phyloP scores from a whole-genome alignment of 2,329 filamentous ascomycete genomes.

The Exophiala alcalophila region DNA sequence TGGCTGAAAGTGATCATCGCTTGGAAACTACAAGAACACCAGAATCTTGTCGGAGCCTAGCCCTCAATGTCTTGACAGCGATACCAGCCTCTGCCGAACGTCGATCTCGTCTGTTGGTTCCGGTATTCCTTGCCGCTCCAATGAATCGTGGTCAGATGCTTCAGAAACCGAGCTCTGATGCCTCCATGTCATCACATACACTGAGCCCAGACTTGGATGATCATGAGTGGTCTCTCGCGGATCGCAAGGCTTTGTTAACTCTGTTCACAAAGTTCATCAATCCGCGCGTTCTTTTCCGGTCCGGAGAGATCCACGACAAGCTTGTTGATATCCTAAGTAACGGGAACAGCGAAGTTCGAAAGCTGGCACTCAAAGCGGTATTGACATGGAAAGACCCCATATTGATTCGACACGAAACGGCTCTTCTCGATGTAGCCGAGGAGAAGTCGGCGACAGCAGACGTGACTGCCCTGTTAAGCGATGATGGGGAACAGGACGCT shows the following conservation, averaged over 20 bases:
- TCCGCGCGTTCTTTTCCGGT: conserved; percentile 75
- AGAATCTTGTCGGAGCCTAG: conserved; percentile 65
- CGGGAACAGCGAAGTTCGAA: conserved; percentile 87
- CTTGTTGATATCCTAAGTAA: conserved; percentile 76
- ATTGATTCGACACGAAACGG: conserved; percentile 76
- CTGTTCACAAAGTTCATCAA: conserved; percentile 85
- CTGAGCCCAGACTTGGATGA: conserved; percentile 30
- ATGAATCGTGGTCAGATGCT: conserved; percentile 20
- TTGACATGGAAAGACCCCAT: conserved; percentile 82
- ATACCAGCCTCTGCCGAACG: conserved; percentile 79
- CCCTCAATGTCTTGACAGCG: conserved; percentile 71
- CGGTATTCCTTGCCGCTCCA: conserved; percentile 75
- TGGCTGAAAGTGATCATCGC: conserved; percentile 53
- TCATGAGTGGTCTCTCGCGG: conserved; percentile 51
- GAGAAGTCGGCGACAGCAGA: conserved; percentile 92
- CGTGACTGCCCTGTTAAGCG: conserved; percentile 80
- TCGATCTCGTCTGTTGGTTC: conserved; percentile 77
- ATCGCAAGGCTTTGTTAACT: conserved; percentile 77
- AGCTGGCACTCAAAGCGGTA: conserved; percentile 76
- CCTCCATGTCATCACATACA: conserved; percentile 26
- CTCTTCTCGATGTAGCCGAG: conserved; percentile 80
- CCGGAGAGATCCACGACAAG: conserved; percentile 70
- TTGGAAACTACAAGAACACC: conserved; percentile 14
- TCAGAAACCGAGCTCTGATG: conserved; percentile 15
- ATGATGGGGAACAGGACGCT: conserved; percentile 60